Evolutionary conservation across 2,329 filamentous ascomycete species (phyloP).

Genomic region (Talaromyces pinophilus): DNA sequence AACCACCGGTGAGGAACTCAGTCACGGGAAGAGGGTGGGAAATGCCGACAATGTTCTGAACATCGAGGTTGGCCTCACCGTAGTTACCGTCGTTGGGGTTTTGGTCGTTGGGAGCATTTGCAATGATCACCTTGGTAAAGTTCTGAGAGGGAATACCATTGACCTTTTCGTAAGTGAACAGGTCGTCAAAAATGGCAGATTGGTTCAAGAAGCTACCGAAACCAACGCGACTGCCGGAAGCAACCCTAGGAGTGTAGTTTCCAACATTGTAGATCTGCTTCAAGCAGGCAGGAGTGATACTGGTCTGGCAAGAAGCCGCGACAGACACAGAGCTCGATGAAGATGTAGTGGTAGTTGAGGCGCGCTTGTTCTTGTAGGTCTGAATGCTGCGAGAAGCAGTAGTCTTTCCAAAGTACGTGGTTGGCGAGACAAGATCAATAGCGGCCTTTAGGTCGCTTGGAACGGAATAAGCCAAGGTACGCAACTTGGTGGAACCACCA

Average conservation of each 20-base stretch:
- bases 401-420: conserved; percentile 52
- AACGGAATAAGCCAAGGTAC: conserved; percentile 46
- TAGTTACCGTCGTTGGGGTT: conserved; percentile 43
- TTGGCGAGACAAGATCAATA: conserved; percentile 55
- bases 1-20: conserved; percentile 59
- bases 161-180: conserved; percentile 43
- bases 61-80: conserved; percentile 64
- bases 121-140: conserved; percentile 61
- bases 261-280: conserved; percentile 54
- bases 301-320: conserved; percentile 33
- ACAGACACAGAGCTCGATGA: conserved; percentile 24
- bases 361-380: conserved; percentile 20
- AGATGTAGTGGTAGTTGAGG: conserved; percentile 3
- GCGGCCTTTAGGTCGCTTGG: conserved; percentile 41
- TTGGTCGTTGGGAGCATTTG: conserved; percentile 56
- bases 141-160: conserved; percentile 50
- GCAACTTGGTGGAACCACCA: conserved; percentile 45
- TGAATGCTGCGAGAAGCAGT: conserved; percentile 18
- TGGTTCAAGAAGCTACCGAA: conserved; percentile 57
- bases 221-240: conserved; percentile 51
- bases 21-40: conserved; percentile 56
- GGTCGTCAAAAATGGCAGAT: conserved; percentile 51
- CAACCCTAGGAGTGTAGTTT: conserved; percentile 48
- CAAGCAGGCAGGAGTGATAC: conserved; percentile 52
- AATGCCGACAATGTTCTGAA: conserved; percentile 62